These are phyloP conservation scores for Auriculariales sp. DNA, from an alignment of 768 basidiomycete species.

Conservation along the genomic window DNA sequence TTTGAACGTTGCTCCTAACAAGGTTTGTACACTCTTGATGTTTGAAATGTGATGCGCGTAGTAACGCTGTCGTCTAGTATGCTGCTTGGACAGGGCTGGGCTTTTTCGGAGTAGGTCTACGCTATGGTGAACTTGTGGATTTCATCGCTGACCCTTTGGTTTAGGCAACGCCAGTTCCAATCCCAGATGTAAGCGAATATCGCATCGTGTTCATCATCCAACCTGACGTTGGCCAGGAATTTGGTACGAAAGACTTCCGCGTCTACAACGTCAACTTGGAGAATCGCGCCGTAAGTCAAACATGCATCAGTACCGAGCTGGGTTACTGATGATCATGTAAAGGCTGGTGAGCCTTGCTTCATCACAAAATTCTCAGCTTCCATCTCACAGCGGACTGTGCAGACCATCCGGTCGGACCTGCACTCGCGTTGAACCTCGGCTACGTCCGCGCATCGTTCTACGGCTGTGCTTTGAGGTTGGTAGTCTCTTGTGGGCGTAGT, in stretches of 20 bases:
- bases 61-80: neutral
- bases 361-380: neutral
- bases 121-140: too few species aligned
- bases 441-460: neutral
- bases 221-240: neutral
- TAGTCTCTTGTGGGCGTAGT: neutral
- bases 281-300: neutral
- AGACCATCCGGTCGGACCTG: neutral
- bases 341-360: neutral
- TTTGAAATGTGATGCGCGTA: too few species aligned
- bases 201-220: neutral
- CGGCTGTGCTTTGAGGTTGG: neutral
- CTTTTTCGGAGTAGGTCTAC: neutral
- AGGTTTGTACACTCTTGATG: neutral
- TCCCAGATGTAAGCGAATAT: neutral
- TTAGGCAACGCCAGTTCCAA: neutral
- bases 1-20: neutral
- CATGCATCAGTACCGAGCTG: neutral
- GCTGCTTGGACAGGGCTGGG: neutral
- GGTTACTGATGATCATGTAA: neutral
- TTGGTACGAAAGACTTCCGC: neutral
- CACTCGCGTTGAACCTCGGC: neutral
- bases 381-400: too few species aligned
- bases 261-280: slow-evolving; percentile 1
- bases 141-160: too few species aligned